phyloP scores from a whole-genome alignment of 305 asterid species.

The Ajuga reptans region DNA sequence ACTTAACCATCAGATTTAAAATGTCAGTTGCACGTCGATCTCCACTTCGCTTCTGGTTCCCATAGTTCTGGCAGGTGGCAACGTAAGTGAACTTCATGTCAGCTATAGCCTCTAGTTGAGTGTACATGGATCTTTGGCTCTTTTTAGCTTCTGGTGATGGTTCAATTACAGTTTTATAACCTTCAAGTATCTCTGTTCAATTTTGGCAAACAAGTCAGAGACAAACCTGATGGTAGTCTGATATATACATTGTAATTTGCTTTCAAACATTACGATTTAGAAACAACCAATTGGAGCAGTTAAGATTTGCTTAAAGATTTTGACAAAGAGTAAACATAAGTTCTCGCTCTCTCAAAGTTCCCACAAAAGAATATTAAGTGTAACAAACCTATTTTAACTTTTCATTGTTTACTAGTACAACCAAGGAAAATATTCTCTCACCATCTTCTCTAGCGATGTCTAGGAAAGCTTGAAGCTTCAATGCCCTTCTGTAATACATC shows the following conservation, averaged over 20 bases:
- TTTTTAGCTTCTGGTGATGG: slow-evolving; percentile 60
- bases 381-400: neutral
- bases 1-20: slow-evolving; percentile 83
- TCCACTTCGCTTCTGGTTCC: slow-evolving; percentile 76
- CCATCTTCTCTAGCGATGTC: slow-evolving; percentile 74
- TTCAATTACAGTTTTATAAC: slow-evolving; percentile 55
- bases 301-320: slow-evolving; percentile 6
- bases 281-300: slow-evolving; percentile 4
- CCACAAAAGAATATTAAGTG: neutral
- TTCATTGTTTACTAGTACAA: slow-evolving; percentile 11
- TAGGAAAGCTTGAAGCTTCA: slow-evolving; percentile 83
- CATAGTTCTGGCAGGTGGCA: slow-evolving; percentile 87
- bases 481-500: slow-evolving; percentile 87
- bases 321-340: neutral
- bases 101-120: slow-evolving; percentile 74
- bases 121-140: slow-evolving; percentile 67
- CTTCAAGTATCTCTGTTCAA: slow-evolving; percentile 63
- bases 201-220: slow-evolving; percentile 15
- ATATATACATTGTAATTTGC: slow-evolving; percentile 2
- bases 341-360: neutral
- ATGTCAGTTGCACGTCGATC: slow-evolving; percentile 89
- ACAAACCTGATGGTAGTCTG: slow-evolving; percentile 2
- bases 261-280: slow-evolving; percentile 9
- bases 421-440: slow-evolving; percentile 19
- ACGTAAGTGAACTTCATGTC: slow-evolving; percentile 85